These are phyloP conservation scores for Fusarium napiforme DNA, from an alignment of 2,329 filamentous ascomycete species.

Conservation along the genomic window DNA sequence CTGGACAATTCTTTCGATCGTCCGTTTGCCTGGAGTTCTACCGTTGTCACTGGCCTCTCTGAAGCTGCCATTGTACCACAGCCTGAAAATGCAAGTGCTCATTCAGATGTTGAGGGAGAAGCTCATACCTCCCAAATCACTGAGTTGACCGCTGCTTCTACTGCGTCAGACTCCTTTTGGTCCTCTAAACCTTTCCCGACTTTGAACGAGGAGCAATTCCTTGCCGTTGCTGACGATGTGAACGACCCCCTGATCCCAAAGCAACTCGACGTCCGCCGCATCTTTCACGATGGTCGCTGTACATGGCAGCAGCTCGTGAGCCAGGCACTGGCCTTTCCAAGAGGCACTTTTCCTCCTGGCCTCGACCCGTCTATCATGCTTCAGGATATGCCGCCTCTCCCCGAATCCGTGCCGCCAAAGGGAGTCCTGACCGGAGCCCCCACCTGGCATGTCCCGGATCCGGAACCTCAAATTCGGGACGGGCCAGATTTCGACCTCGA, in stretches of 20 bases:
- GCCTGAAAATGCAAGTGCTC: slow-evolving; percentile 36
- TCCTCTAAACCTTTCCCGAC: slow-evolving; percentile 7
- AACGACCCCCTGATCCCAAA: slow-evolving; percentile 40
- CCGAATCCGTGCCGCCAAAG: slow-evolving; percentile 34
- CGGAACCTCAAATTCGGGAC: slow-evolving; percentile 24
- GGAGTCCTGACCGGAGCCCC: slow-evolving; percentile 42
- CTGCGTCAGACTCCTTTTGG: slow-evolving; percentile 14
- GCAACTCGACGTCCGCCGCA: slow-evolving; percentile 32
- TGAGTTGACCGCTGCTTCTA: slow-evolving; percentile 26
- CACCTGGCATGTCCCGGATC: slow-evolving; percentile 41
- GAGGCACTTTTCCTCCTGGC: slow-evolving; percentile 35
- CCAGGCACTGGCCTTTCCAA: slow-evolving; percentile 33
- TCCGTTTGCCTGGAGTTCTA: slow-evolving; percentile 40
- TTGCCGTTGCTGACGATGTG: slow-evolving; percentile 27
- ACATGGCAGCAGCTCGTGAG: slow-evolving; percentile 40
- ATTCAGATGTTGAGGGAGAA: slow-evolving; percentile 19
- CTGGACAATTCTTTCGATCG: slow-evolving; percentile 35
- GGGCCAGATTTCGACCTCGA: slow-evolving; percentile 33
- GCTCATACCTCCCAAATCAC: slow-evolving; percentile 11
- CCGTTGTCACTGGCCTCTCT: slow-evolving; percentile 42
- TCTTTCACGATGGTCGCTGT: slow-evolving; percentile 35
- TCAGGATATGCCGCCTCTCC: slow-evolving; percentile 43
- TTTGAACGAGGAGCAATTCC: slow-evolving; percentile 20
- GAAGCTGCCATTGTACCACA: slow-evolving; percentile 35
- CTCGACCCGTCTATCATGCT: slow-evolving; percentile 41